Evolutionary conservation across 306 rosid species (phyloP).

Genomic region (Carpinus fangiana): DNA sequence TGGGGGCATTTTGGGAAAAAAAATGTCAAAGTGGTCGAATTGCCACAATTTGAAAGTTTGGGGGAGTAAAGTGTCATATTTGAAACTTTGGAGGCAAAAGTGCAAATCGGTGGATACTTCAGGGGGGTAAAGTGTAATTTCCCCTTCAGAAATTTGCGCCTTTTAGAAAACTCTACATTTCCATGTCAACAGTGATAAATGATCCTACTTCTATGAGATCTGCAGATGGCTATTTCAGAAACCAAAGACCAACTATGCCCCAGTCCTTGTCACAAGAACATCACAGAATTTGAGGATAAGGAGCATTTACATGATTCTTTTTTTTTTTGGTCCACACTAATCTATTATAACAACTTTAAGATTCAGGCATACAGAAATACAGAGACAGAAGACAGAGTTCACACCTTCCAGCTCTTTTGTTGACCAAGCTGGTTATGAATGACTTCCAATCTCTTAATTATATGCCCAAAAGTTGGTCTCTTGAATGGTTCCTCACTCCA

Average conservation of each 20-base stretch:
- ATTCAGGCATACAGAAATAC: background rate
- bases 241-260: too few species aligned
- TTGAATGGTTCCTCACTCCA: slow-evolving; percentile 43
- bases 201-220: background rate
- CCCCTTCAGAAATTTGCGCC: background rate
- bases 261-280: background rate
- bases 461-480: slow-evolving; percentile 50
- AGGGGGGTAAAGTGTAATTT: too few species aligned
- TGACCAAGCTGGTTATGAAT: slow-evolving; percentile 28
- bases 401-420: slow-evolving; percentile 49
- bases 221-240: background rate
- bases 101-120: too few species aligned
- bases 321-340: background rate
- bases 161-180: background rate
- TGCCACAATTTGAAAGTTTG: too few species aligned
- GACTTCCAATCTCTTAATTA: slow-evolving; percentile 44
- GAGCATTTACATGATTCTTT: background rate
- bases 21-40: too few species aligned
- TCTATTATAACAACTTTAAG: background rate
- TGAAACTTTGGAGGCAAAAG: too few species aligned
- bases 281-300: background rate
- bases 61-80: too few species aligned
- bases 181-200: background rate
- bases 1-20: too few species aligned
- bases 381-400: background rate